These are phyloP conservation scores for Penicillium brasilianum DNA, from an alignment of 2,329 filamentous ascomycete genomes.

Conservation along the genomic window DNA sequence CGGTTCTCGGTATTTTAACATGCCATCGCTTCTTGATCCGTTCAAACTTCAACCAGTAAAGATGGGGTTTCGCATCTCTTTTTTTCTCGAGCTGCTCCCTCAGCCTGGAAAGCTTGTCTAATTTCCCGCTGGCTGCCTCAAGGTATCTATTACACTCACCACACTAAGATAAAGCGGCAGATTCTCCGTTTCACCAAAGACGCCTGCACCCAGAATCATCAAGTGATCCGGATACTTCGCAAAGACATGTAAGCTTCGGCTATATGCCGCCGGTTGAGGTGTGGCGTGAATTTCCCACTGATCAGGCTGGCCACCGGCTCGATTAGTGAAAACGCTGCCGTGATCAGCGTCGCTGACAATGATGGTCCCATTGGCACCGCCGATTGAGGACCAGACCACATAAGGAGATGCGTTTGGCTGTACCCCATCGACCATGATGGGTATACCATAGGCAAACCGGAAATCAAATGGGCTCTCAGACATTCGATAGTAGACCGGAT, in stretches of 20 bases:
- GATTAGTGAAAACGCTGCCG: slow-evolving; percentile 52
- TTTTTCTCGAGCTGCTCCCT: not conserved
- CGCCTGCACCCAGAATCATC: slow-evolving; percentile 21
- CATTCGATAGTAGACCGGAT: slow-evolving; percentile 16
- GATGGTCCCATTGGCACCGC: slow-evolving; percentile 52
- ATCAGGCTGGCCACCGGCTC: slow-evolving; percentile 44
- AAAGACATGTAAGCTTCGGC: slow-evolving; percentile 32
- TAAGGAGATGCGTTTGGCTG: slow-evolving; percentile 46
- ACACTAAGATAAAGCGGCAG: slow-evolving; percentile 16
- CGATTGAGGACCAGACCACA: slow-evolving; percentile 52
- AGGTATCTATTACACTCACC: slow-evolving; percentile 12
- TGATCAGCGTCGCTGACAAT: slow-evolving; percentile 49
- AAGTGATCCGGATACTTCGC: slow-evolving; percentile 18
- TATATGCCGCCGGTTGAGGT: slow-evolving; percentile 33
- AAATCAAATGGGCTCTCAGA: slow-evolving; percentile 14
- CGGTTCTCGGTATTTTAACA: not conserved
- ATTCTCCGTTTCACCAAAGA: slow-evolving; percentile 9
- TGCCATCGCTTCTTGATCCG: not conserved
- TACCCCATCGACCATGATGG: slow-evolving; percentile 24
- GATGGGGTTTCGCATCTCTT: not conserved
- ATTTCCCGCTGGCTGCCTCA: slow-evolving; percentile 1
- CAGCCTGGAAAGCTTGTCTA: not conserved
- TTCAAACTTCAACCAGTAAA: not conserved
- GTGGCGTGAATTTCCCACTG: slow-evolving; percentile 29
- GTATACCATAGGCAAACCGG: slow-evolving; percentile 38